Base-by-base conservation (phyloP, 306 rosid species). In the Begonia peltatifolia region DNA sequence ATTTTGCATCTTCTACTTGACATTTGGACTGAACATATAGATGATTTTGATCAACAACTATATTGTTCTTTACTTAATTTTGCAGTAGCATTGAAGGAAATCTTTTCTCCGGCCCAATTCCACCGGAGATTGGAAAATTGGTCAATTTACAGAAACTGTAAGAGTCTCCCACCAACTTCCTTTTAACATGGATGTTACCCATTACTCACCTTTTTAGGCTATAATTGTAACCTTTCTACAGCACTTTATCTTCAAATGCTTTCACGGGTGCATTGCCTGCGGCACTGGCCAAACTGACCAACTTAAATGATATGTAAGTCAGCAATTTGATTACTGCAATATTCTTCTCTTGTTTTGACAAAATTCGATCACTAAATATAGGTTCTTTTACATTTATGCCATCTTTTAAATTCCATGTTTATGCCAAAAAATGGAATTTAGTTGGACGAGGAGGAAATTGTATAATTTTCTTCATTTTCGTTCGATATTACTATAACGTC, bases 31-130 rank as follows among this genome's bases (percentile, higher is more conserved):
- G 13, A 30, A 9, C 38, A 3, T 2, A 44, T 44, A 44, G 48
- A 44, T 7, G 38, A 30, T 30, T n/a, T 44, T 44, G 12, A 44
- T 44, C 14, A 10, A 44, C 4, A 14, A 3, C n/a, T 44, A 14
- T 5, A 10, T 11, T 12, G 12, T 44, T 44, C 48, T 10, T 44
- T 44, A 44, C 48, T 10, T 10, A 0, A 61, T 51, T 53, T 52
- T 13, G n/a, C 83, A 85, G 97, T 71, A 82, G 90, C 67, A 76
- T 89, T 2, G 97, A 89, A 78, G 97, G 95, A 57, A 89, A 89
- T 67, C 56, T 11, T 9, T 76, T 82, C 66, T 66, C 76, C 6
- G 97, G 97, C 14, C 57, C 47, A 52, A 74, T 89, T 62, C 95
- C 97, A 41, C 59, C 56, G 0, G 90, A 78, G 63, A 75, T 78